Evolutionary conservation across 2,329 filamentous ascomycete genomes (phyloP).

Genomic region (Colletotrichum limetticola): DNA sequence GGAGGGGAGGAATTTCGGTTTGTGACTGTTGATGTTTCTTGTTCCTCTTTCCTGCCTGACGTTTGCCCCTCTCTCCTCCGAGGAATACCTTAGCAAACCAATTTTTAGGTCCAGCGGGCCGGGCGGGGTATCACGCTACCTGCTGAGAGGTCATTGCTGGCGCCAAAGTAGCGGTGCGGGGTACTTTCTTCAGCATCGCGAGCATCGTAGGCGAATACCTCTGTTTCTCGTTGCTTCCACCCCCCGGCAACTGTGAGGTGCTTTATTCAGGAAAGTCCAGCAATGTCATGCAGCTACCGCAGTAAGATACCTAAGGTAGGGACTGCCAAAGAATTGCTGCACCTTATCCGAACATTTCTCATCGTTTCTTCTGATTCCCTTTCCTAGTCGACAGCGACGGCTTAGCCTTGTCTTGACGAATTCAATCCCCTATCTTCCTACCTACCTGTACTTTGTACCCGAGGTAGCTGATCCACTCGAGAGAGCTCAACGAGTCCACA

Average conservation of each 20-base stretch:
- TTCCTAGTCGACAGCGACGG: not conserved
- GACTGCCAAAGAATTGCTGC: constrained; percentile 4
- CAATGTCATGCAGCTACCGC: constrained; percentile 6
- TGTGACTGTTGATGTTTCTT: constrained; percentile 34
- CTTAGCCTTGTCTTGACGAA: not conserved
- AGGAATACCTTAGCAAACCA: constrained; percentile 12
- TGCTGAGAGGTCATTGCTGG: constrained; percentile 23
- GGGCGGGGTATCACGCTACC: constrained; percentile 30
- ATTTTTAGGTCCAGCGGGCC: constrained; percentile 34
- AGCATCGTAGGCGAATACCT: constrained; percentile 28
- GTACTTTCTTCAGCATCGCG: constrained; percentile 26
- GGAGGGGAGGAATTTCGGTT: constrained; percentile 22
- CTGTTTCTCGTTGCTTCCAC: constrained; percentile 32
- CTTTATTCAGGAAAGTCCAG: constrained; percentile 19
- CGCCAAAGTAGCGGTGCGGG: constrained; percentile 27
- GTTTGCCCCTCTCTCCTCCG: constrained; percentile 22
- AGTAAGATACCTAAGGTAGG: no score
- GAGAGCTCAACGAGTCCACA: constrained; percentile 14
- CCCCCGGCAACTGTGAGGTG: constrained; percentile 16
- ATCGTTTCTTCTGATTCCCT: not conserved
- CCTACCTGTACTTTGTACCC: not conserved
- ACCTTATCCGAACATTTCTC: constrained; percentile 10
- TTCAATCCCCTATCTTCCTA: not conserved
- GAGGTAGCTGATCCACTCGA: not conserved
- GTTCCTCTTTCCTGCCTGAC: constrained; percentile 32